These are phyloP conservation scores for Lolium multiflorum DNA, from an alignment of 176 grass and related monocot species.

Conservation along the genomic window DNA sequence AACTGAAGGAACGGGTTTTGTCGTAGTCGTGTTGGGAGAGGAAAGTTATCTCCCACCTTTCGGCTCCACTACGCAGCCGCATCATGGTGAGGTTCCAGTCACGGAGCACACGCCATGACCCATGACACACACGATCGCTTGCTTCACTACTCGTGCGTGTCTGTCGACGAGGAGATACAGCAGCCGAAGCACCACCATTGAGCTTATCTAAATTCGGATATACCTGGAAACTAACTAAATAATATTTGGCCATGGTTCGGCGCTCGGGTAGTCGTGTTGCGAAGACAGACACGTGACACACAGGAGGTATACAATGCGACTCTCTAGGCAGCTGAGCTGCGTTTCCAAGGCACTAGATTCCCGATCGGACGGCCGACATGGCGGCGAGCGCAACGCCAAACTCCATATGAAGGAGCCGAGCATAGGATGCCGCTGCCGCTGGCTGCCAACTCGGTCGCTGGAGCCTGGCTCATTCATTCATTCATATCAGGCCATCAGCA, in stretches of 20 bases:
- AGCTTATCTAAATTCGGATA: neutral
- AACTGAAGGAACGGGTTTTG: too few species aligned
- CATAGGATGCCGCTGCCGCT: constrained; percentile 42
- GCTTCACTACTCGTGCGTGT: neutral
- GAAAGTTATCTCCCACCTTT: neutral
- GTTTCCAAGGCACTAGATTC: constrained; percentile 13
- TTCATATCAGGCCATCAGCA: constrained; percentile 4
- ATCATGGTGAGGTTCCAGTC: neutral
- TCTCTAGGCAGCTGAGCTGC: neutral
- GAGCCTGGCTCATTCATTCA: neutral
- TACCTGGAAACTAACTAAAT: too few species aligned
- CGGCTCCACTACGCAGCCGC: neutral
- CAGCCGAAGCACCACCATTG: neutral
- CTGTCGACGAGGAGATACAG: neutral
- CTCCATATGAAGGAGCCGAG: neutral
- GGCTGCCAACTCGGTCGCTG: neutral
- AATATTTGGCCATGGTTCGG: too few species aligned
- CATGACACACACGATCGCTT: neutral
- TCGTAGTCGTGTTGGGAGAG: neutral
- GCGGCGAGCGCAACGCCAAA: neutral
- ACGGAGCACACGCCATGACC: neutral
- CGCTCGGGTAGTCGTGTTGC: neutral
- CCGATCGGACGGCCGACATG: neutral
- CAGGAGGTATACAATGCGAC: constrained; percentile 11
- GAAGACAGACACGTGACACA: neutral